Evolutionary conservation across 208 protist genomes (phyloP).

Genomic region (Acanthamoeba castellanii): DNA sequence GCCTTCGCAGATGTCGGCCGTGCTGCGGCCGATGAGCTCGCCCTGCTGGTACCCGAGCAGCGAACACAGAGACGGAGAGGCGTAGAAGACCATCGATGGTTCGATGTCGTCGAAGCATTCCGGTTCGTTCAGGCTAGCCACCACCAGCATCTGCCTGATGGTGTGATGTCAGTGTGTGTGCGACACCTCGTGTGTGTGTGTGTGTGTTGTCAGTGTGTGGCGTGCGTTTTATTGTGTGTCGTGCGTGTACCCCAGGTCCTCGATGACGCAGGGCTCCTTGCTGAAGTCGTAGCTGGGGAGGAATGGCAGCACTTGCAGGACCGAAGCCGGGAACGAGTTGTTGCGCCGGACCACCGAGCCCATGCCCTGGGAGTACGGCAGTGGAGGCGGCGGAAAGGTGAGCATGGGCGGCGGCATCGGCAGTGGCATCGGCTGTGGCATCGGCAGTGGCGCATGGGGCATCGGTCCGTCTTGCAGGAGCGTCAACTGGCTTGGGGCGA

Average conservation of each 20-base stretch:
- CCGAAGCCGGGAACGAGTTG: not conserved
- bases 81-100: not conserved
- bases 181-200: too few species aligned
- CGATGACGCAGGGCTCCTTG: not conserved
- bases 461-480: not conserved
- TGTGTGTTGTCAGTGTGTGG: not conserved
- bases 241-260: not conserved
- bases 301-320: not conserved
- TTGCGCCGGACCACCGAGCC: not conserved
- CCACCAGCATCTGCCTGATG: not conserved
- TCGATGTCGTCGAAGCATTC: not conserved
- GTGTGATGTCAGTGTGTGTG: too few species aligned
- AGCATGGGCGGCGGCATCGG: not conserved
- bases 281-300: not conserved
- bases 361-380: not conserved
- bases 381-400: not conserved
- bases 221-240: not conserved
- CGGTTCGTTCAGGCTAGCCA: not conserved
- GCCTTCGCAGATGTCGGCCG: not conserved
- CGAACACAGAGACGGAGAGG: not conserved
- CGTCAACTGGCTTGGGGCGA: not conserved
- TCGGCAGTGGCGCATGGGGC: not conserved
- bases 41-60: not conserved
- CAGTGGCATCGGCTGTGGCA: not conserved
- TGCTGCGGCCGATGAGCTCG: not conserved